Evolutionary conservation across 2,329 filamentous ascomycete genomes (phyloP), one percentile per base, ranked within the genome.

Genomic region (Trichophyton equinum): DNA sequence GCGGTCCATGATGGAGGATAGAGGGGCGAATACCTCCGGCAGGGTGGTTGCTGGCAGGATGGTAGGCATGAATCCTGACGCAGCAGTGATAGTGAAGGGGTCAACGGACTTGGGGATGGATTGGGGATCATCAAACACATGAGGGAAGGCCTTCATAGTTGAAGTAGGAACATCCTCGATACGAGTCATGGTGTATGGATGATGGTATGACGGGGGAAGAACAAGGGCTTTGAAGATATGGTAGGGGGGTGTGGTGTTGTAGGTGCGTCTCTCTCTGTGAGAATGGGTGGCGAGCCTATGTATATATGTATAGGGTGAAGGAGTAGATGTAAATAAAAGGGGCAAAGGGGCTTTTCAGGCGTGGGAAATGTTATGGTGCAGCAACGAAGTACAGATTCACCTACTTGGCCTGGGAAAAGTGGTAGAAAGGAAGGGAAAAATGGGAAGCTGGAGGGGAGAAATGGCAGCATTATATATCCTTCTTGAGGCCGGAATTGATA

Each of bases 1-100:
- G 63, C 85, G 83, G 62, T 84, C 79, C 36, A 92, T 80, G 64
- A 95, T 79, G 25, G 83, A 83, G 72, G 89, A 85, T 38, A 95
- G 79, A 3, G 82, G 76, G 40, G 84, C 81, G 70, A 96, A 96
- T 71, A 87, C 87, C 13, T 79, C 66, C 20, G 91, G 91, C 0
- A 96, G 82, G 8, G 78, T 72, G 57, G 67, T 67, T 47, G 75
- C 70, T 20, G 75, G 72, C 47, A 70, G 69, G 44, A 67, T 66
- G 64, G 73, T 74, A 25, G 76, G 77, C 22, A 78, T 65, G 65
- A 78, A 78, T 18, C 76, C 77, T 46, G 75, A 76, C 1, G 71
- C 70, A 13, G 75, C 75, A 30, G 76, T 78, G 66, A 78, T 74
- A 44, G 76, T 78, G 67, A 78, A 78, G 25, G 76, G 76, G 63